Base-by-base conservation (phyloP, 805 yeast genomes). In the Pichia heedii region DNA sequence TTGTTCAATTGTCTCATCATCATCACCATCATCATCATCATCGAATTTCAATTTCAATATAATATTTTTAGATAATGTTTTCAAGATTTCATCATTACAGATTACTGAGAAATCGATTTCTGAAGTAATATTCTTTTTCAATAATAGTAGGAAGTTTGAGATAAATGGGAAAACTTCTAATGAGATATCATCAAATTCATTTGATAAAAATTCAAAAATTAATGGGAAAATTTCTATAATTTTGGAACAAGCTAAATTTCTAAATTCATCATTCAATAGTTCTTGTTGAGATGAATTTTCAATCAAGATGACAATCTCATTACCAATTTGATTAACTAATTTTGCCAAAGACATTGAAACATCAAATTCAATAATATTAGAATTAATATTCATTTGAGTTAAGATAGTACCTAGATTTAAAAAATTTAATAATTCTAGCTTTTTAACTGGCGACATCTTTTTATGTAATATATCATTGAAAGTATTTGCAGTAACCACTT, bases 181-280 rank as follows among this genome's bases (percentile, higher is more conserved):
- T 1, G 94, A 77, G 13, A 90, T 81, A 52, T 93, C 97, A 61
- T 93, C 97, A 56, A 81, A 88, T 50, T 82, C 95, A 59, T 87
- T 83, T 26, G 77, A 73, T 57, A 93, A 71, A 50, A 82, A 85
- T 46, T 71, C 71, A 46, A 90, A 71, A 8, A 84, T 68, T 26
- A 79, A 68, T 20, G 97, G 96, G 69, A 86, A 76, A 18, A 84
- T 67, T 44, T 76, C 74, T 24, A 79, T 60, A 18, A 85, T 67
- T 52, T 77, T 73, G 36, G 65, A 67, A 41, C 59, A 62, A 37
- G 67, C 61, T 34, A 65, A 59, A 35, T 51, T 54, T 45, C 55
- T 61, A 50, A 65, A 63, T 20, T 60, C 63, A 45, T 70, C 65
- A 19, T 76, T 74, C 4, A 52, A 43, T 22, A 63, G 46, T 27